Base-by-base conservation (phyloP, 176 grass and related monocot genomes). In the Oryza punctata region DNA sequence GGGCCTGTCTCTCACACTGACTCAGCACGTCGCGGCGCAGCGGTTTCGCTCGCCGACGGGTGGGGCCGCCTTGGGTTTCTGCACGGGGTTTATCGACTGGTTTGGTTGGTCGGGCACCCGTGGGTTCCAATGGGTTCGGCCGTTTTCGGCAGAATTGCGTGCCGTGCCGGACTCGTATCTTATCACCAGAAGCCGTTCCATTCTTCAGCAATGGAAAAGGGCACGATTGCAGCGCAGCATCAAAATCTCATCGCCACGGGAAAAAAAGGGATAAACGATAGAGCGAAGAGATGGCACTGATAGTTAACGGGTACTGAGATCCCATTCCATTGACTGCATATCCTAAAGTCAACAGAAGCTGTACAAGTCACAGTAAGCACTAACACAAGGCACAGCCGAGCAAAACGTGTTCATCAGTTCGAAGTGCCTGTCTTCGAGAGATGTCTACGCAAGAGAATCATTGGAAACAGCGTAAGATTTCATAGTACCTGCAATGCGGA, bases 311-410 rank as follows among this genome's bases (percentile, higher is more conserved):
- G 40, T 10, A 41, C 40, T 41, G 40, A 41, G 19, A 30, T 3
- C 1, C 9, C 1, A 21, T 69, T 18, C 27, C 38, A 67, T 21
- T 2, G 14, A 63, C n/a, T 14, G 6, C 14, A 35, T 74, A 67
- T 35, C 64, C 27, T 13, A 60, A 60, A 14, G 10, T 23, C 38
- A 30, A 71, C 18, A 65, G 10, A 70, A 81, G 16, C 50, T 89
- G 72, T 85, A 85, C 87, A 85, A 15, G 65, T 35, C 82, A 54
- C 82, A 54, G 65, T 15, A 73, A 9, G 67, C 24, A 30, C 32
- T 25, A 68, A 16, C 44, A 78, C 4, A 33, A n/a, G n/a, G n/a
- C n/a, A n/a, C n/a, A n/a, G 6, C 35, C 30, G 19, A 41, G 46
- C 30, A 77, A 77, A 84, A 60, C 44, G 24, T 16, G 24, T 78